Percentiles rank a stretch among this genome's conserved stretches.
Evolutionary conservation across 2,329 filamentous ascomycete genomes (phyloP).

Genomic region (Hymenotorrendiella dingleyae): DNA sequence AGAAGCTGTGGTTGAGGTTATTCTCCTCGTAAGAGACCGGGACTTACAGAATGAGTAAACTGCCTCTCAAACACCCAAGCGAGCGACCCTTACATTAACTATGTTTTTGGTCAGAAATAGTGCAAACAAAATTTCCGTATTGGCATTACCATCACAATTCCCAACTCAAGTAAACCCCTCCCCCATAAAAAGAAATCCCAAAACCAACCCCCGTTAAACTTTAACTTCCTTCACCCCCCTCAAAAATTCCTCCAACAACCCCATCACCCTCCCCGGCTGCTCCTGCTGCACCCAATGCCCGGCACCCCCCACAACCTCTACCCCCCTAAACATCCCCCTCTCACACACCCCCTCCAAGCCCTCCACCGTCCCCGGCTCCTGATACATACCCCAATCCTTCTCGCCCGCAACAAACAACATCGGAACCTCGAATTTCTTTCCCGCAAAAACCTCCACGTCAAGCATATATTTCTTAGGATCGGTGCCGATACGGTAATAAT

Average conservation of each 20-base stretch:
- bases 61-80: no score
- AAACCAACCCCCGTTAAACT: no score
- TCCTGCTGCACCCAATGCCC: conserved; percentile 70
- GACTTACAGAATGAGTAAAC: no score
- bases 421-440: conserved; percentile 55
- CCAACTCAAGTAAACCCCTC: no score
- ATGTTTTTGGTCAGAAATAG: no score
- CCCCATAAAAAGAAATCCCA: no score
- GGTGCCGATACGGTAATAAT: conserved; percentile 61
- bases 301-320: conserved; percentile 49
- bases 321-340: conserved; percentile 48
- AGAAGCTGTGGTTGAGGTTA: no score
- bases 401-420: conserved; percentile 55
- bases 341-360: conserved; percentile 45
- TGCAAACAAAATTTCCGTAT: no score
- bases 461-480: conserved; percentile 36
- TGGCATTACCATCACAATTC: no score
- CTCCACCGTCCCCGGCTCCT: conserved; percentile 59
- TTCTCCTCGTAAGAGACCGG: no score
- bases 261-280: conserved; percentile 47
- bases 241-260: conserved; percentile 40
- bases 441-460: conserved; percentile 54
- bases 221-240: conserved; percentile 10
- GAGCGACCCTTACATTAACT: no score
- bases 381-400: conserved; percentile 63